Evolutionary conservation across 805 yeast species (phyloP).

Genomic region (Hemisphaericaspora nanyangensis): DNA sequence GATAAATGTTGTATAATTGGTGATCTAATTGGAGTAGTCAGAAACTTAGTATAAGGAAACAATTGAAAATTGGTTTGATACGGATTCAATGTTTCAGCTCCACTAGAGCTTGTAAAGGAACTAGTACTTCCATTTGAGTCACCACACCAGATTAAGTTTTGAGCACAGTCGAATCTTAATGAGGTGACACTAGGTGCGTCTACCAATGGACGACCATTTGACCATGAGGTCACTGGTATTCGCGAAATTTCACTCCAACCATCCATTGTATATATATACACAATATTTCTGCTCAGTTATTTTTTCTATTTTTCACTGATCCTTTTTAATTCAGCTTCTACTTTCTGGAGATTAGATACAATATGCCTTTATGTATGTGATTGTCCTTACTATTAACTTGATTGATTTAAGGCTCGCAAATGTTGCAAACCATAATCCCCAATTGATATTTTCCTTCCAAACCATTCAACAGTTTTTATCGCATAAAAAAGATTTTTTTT

Average conservation of each 20-base stretch:
- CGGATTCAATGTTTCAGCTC: slow-evolving; percentile 15
- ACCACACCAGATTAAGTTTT: slow-evolving; percentile 84
- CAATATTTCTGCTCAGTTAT: no score
- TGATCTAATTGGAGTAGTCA: slow-evolving; percentile 6
- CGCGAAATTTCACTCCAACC: slow-evolving; percentile 47
- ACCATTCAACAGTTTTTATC: no score
- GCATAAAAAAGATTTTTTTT: no score
- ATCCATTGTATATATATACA: slow-evolving; percentile 30
- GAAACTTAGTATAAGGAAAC: slow-evolving; percentile 34
- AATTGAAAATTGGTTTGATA: slow-evolving; percentile 17
- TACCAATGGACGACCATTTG: not conserved
- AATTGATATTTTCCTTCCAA: no score
- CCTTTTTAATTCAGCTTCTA: no score
- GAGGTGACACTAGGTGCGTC: slow-evolving; percentile 19
- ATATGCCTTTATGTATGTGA: no score
- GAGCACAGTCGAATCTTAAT: slow-evolving; percentile 58
- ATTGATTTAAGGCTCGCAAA: no score
- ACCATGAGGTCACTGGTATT: slow-evolving; percentile 5
- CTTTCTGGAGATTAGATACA: no score
- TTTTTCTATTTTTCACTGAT: no score
- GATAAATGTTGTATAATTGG: slow-evolving; percentile 27
- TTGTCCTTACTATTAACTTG: no score
- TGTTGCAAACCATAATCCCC: no score
- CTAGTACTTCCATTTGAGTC: slow-evolving; percentile 52
- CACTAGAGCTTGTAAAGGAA: slow-evolving; percentile 20